phyloP scores from a whole-genome alignment of 371 early-diverging fungal species.

The Fennellomyces sp. region DNA sequence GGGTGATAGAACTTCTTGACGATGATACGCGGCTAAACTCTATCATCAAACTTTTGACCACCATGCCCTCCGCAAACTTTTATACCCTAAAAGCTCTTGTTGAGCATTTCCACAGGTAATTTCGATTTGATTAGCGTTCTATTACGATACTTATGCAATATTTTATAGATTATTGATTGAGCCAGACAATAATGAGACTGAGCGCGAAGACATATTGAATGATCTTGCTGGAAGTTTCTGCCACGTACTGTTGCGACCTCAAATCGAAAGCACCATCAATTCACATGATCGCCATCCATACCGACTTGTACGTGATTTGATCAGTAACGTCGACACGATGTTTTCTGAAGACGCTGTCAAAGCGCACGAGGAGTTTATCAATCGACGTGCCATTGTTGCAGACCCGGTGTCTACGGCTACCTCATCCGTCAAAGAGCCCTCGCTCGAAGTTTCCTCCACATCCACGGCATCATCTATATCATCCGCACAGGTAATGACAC shows the following conservation, averaged over 20 bases:
- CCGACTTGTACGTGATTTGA: slow-evolving; percentile 57
- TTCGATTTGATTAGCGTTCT: background rate
- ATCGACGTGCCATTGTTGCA: slow-evolving; percentile 25
- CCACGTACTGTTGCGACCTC: slow-evolving; percentile 62
- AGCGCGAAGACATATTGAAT: slow-evolving; percentile 4
- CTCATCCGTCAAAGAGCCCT: slow-evolving; percentile 8
- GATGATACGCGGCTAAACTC: slow-evolving; percentile 42
- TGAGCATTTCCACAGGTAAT: slow-evolving; percentile 50
- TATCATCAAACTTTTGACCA: slow-evolving; percentile 52
- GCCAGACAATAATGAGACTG: background rate
- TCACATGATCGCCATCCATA: slow-evolving; percentile 63
- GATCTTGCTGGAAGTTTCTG: slow-evolving; percentile 46
- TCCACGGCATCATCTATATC: slow-evolving; percentile 4
- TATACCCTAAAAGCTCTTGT: slow-evolving; percentile 52
- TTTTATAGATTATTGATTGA: background rate
- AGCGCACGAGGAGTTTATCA: slow-evolving; percentile 30
- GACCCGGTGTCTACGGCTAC: background rate
- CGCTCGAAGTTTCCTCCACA: slow-evolving; percentile 11
- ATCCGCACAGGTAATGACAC: background rate
- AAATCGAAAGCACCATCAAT: slow-evolving; percentile 51
- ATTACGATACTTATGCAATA: background rate
- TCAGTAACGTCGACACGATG: slow-evolving; percentile 31
- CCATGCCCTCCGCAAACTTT: slow-evolving; percentile 55
- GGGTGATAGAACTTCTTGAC: slow-evolving; percentile 32
- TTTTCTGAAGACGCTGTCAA: slow-evolving; percentile 31